phyloP scores from a whole-genome alignment of 1,284 basidiomycete genomes.

The Puccinia hordei region DNA sequence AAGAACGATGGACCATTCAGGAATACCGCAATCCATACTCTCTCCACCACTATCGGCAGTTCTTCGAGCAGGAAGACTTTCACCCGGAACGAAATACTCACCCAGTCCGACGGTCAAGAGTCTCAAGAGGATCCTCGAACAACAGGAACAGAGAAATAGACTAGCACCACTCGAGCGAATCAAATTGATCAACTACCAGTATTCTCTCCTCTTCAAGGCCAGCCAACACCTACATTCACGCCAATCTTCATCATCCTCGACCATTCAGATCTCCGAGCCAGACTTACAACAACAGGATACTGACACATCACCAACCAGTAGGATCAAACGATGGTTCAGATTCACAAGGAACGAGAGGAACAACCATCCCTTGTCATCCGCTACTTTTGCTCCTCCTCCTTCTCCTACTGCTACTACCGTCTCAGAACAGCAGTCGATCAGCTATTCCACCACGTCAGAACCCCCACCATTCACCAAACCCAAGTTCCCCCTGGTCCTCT shows the following conservation, averaged over 20 bases:
- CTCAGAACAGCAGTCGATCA: not conserved
- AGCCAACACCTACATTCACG: not conserved
- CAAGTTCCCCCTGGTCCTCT: conserved; percentile 82
- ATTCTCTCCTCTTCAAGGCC: not conserved
- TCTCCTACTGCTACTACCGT: not conserved
- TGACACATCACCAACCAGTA: not conserved
- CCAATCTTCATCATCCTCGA: not conserved
- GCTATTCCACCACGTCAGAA: not conserved
- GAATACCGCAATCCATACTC: not conserved
- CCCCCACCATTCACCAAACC: conserved; percentile 68
- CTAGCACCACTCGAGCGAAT: not conserved
- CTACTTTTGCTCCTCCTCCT: too few relatives aligned
- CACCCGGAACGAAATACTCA: not conserved
- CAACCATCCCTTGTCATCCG: not conserved
- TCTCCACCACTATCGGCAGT: conserved; percentile 6
- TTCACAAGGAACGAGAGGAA: not conserved
- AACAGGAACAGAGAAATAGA: not conserved
- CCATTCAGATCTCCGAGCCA: not conserved
- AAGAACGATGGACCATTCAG: too few relatives aligned
- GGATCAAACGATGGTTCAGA: conserved; percentile 3
- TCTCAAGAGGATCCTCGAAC: conserved; percentile 2
- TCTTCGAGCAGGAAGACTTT: not conserved
- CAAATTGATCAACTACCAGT: not conserved
- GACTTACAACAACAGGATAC: not conserved
- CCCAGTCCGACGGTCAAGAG: conserved; percentile 10